Conservation (phyloP, 768 basidiomycete species). For the Collybiopsis luxurians region DNA sequence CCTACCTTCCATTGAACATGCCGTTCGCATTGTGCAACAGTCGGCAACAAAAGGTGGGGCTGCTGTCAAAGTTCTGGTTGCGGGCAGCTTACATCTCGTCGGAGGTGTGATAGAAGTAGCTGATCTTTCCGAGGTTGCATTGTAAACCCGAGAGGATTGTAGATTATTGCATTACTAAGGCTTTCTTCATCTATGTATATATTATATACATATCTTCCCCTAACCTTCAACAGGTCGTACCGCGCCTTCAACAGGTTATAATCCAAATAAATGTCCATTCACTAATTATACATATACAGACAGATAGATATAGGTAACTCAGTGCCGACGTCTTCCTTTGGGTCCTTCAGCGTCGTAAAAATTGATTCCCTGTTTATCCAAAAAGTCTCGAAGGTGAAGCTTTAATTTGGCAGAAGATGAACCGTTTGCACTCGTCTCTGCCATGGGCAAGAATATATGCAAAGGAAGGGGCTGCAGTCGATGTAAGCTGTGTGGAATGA, state of each 20-base stretch:
- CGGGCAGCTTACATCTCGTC: conserved; percentile 91
- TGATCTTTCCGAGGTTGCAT: conserved; percentile 65
- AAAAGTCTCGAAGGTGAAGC: conserved; percentile 41
- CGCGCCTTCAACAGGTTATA: conserved; percentile 34
- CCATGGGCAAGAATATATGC: conserved; percentile 46
- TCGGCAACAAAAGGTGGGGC: conserved; percentile 28
- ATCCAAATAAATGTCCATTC: no score
- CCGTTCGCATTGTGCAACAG: conserved; percentile 61
- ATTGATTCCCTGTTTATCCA: conserved; percentile 59
- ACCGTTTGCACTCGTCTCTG: conserved; percentile 23
- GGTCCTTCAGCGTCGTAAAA: conserved; percentile 41
- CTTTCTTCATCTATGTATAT: background rate
- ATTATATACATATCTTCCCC: background rate
- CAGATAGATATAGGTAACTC: conserved; percentile 7
- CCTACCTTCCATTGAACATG: conserved; percentile 86
- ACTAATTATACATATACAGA: conserved; percentile 11
- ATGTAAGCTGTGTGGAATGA: background rate
- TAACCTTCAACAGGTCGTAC: conserved; percentile 15
- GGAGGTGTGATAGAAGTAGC: conserved; percentile 94
- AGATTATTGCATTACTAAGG: background rate
- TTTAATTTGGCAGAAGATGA: conserved; percentile 29
- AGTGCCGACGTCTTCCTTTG: conserved; percentile 17
- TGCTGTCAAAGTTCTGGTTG: conserved; percentile 66
- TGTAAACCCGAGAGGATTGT: conserved; percentile 34
- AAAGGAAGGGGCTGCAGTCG: conserved; percentile 54